Conservation (phyloP, 2,329 filamentous ascomycete species). For the Cladosporium sp. region DNA sequence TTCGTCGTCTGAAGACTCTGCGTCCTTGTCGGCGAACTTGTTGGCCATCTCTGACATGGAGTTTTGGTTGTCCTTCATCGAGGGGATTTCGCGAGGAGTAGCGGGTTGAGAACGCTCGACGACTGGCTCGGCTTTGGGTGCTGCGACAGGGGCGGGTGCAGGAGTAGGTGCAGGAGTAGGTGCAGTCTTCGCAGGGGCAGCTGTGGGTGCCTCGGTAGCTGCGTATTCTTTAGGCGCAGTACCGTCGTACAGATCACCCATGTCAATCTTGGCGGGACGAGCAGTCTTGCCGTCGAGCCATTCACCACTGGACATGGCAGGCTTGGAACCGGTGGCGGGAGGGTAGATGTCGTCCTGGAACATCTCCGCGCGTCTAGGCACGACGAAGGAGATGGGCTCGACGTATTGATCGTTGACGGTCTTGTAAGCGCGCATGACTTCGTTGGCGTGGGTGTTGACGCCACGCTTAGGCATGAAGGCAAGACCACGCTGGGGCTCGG, state of each 20-base stretch:
- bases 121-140: constrained; percentile 45
- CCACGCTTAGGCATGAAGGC: constrained; percentile 94
- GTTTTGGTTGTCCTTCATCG: constrained; percentile 79
- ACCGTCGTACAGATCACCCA: constrained; percentile 89
- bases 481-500: constrained; percentile 88
- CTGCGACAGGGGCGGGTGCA: constrained; percentile 37
- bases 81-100: constrained; percentile 55
- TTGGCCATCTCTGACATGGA: constrained; percentile 83
- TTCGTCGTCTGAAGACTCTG: constrained; percentile 58
- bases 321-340: constrained; percentile 75
- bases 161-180: constrained; percentile 37
- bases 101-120: constrained; percentile 47
- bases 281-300: constrained; percentile 81
- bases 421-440: constrained; percentile 94
- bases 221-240: constrained; percentile 75
- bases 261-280: constrained; percentile 85
- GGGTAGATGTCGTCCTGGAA: constrained; percentile 98
- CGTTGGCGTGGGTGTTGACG: constrained; percentile 94
- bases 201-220: constrained; percentile 62
- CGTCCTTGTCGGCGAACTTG: constrained; percentile 77
- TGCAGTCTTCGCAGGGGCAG: constrained; percentile 26
- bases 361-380: constrained; percentile 86
- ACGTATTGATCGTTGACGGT: constrained; percentile 93
- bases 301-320: constrained; percentile 75
- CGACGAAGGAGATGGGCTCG: constrained; percentile 96